Evolutionary conservation across 305 asterid species (phyloP).

Genomic region (Fraxinus sp.): DNA sequence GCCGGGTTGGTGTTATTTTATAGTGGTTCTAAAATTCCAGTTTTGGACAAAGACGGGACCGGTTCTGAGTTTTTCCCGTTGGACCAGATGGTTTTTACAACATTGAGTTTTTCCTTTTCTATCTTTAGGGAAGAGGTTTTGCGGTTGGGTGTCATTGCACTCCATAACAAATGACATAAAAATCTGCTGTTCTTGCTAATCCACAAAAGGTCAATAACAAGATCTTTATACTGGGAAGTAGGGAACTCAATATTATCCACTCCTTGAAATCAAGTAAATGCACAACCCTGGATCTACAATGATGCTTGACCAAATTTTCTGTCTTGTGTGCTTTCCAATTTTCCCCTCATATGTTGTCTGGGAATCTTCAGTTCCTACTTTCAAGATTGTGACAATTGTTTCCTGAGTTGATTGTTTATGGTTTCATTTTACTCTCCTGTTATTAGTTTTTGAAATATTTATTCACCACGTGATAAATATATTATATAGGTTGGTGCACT

Average conservation of each 20-base stretch:
- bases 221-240: background rate
- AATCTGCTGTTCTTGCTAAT: no score
- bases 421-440: background rate
- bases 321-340: background rate
- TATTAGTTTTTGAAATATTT: background rate
- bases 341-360: background rate
- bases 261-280: background rate
- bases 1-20: background rate
- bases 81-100: background rate
- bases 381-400: background rate
- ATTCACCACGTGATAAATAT: conserved; percentile 15
- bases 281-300: background rate
- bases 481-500: conserved; percentile 81
- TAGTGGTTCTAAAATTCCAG: background rate
- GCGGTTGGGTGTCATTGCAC: background rate
- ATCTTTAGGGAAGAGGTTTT: background rate
- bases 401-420: background rate
- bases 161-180: no score
- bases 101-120: background rate
- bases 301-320: background rate
- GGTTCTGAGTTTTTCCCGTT: background rate
- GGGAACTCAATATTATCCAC: background rate
- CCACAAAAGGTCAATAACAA: background rate
- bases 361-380: background rate
- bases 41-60: background rate